Conservation (phyloP, 2,329 filamentous ascomycete species). For the Trichophaea hybrida region DNA sequence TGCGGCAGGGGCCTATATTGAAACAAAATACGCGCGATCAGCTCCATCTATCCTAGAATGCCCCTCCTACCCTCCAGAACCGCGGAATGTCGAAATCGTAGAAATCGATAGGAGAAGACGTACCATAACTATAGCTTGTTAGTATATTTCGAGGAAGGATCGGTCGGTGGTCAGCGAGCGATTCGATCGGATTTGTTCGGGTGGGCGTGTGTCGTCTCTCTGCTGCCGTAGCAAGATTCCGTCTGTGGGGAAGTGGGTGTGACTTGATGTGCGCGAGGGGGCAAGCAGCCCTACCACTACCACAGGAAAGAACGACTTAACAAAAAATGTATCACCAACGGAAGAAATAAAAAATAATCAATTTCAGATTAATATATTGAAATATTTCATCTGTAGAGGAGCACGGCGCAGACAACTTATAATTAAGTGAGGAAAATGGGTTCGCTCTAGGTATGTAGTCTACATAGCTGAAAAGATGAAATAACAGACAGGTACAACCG, state of each 20-base stretch:
- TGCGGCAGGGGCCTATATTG: constrained; percentile 39
- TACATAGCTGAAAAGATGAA: too few relatives aligned
- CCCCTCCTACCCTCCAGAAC: neutral
- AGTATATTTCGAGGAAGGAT: neutral
- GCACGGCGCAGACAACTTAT: too few relatives aligned
- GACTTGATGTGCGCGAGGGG: neutral
- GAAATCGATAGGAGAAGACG: constrained; percentile 4
- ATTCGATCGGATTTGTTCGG: neutral
- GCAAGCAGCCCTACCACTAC: neutral
- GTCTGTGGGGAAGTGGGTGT: neutral
- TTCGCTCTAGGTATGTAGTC: too few relatives aligned
- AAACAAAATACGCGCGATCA: constrained; percentile 2
- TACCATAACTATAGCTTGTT: constrained; percentile 18
- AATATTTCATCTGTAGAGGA: too few relatives aligned
- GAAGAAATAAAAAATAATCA: too few relatives aligned
- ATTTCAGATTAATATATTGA: too few relatives aligned
- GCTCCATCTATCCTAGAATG: neutral
- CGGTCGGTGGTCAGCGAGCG: neutral
- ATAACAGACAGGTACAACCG: too few relatives aligned
- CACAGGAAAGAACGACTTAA: too few relatives aligned
- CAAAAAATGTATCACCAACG: too few relatives aligned
- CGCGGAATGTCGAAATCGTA: neutral
- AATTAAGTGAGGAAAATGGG: too few relatives aligned
- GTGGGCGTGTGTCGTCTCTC: neutral
- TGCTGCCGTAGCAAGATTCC: neutral